A percentile compares a stretch with the other conserved stretches of the same genome.
phyloP scores from a whole-genome alignment of 257 asterid species.

The Nicotiana paniculata region DNA sequence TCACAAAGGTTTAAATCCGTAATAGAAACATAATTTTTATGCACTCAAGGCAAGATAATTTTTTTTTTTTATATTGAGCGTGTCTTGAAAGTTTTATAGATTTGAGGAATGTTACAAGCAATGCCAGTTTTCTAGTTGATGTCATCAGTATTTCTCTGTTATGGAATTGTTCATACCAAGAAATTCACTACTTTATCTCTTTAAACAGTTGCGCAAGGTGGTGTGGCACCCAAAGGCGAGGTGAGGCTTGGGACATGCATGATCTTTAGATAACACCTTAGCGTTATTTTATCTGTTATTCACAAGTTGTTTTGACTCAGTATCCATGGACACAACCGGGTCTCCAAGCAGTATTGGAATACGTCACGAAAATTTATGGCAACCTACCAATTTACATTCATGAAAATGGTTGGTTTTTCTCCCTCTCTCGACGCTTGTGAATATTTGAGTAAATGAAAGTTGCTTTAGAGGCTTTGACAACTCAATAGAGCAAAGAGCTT shows the following conservation, averaged over 20 bases:
- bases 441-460: not conserved
- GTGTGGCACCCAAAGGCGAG: not conserved
- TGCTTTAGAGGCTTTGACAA: not conserved
- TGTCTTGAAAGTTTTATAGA: too few species aligned
- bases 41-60: too few species aligned
- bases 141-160: not conserved
- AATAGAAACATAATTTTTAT: too few species aligned
- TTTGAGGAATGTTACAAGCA: too few species aligned
- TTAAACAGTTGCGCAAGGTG: not conserved
- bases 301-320: not conserved
- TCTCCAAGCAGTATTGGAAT: not conserved
- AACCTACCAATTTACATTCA: constrained; percentile 46
- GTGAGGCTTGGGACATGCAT: not conserved
- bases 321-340: not conserved
- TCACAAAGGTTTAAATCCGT: too few species aligned
- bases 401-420: constrained; percentile 20
- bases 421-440: not conserved
- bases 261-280: not conserved
- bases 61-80: too few species aligned
- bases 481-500: not conserved
- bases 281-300: not conserved
- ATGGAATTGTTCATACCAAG: not conserved
- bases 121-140: not conserved
- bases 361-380: constrained; percentile 30
- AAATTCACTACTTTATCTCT: not conserved